Evolutionary conservation across 345 rosid genomes (phyloP).

Genomic region (Salix koriyanagi): DNA sequence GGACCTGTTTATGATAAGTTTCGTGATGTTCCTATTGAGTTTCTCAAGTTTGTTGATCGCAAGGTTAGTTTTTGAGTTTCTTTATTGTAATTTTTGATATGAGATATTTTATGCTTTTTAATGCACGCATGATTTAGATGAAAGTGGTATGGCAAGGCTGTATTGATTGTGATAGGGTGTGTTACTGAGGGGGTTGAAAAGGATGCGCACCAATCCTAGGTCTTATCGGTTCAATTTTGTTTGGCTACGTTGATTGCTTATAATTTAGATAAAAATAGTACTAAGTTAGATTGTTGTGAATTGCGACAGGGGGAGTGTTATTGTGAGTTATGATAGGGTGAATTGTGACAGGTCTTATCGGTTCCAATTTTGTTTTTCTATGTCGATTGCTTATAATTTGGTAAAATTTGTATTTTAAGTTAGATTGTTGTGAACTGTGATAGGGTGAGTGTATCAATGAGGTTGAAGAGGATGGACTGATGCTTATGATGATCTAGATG

Average conservation of each 20-base stretch:
- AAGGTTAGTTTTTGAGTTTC: conserved; percentile 39
- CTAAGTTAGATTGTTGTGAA: background rate
- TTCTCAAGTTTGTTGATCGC: conserved; percentile 73
- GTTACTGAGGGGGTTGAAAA: background rate
- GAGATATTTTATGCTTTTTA: too few species aligned
- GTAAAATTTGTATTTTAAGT: too few species aligned
- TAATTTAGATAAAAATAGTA: too few species aligned
- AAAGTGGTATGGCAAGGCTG: background rate
- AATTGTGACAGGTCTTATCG: background rate
- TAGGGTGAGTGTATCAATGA: background rate
- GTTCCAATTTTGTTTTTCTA: background rate
- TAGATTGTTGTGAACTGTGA: background rate
- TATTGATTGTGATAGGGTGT: background rate
- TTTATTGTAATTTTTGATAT: too few species aligned
- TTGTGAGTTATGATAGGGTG: background rate
- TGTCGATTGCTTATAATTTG: too few species aligned
- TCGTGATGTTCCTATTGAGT: conserved; percentile 57
- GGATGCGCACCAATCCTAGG: background rate
- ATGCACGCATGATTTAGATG: background rate
- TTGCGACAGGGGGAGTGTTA: background rate
- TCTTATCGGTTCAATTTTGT: background rate
- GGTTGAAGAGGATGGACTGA: background rate
- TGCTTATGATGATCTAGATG: too few species aligned
- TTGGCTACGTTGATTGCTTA: too few species aligned
- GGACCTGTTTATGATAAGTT: conserved; percentile 69